These are phyloP conservation scores for Diaporthe nobilis DNA, from an alignment of 2,329 filamentous ascomycete genomes.

Conservation along the genomic window DNA sequence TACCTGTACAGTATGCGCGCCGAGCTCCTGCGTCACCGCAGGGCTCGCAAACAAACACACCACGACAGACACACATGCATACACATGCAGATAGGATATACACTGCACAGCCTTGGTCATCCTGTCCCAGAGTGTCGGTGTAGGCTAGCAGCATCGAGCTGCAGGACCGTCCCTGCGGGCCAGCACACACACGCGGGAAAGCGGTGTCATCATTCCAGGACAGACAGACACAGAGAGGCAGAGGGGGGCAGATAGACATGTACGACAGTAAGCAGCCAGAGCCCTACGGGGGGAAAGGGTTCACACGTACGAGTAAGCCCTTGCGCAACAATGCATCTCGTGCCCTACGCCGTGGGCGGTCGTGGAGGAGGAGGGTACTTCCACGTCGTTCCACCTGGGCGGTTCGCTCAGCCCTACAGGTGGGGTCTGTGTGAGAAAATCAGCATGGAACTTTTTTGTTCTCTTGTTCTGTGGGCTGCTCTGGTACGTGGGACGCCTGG, in stretches of 20 bases:
- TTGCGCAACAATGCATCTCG: not conserved
- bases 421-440: slow-evolving; percentile 16
- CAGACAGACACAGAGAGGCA: not conserved
- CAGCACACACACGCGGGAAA: not conserved
- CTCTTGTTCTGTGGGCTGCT: not conserved
- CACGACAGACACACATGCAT: not conserved
- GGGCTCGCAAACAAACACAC: not conserved
- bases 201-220: slow-evolving; percentile 21
- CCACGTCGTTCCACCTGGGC: not conserved
- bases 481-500: not conserved
- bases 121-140: slow-evolving; percentile 28
- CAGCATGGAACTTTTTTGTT: not conserved
- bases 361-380: not conserved
- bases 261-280: slow-evolving; percentile 27
- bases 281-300: not conserved
- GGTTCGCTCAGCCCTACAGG: slow-evolving; percentile 26
- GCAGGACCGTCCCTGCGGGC: slow-evolving; percentile 6
- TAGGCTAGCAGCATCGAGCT: slow-evolving; percentile 8
- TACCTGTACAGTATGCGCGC: not conserved
- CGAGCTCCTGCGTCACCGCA: slow-evolving; percentile 1
- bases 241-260: not conserved
- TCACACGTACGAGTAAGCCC: slow-evolving; percentile 8
- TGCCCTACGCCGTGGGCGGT: not conserved
- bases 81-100: not conserved
- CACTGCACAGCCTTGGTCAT: slow-evolving; percentile 27